These are phyloP conservation scores for Decorospora gaudefroyi DNA, from an alignment of 2,329 filamentous ascomycete genomes.

Conservation along the genomic window DNA sequence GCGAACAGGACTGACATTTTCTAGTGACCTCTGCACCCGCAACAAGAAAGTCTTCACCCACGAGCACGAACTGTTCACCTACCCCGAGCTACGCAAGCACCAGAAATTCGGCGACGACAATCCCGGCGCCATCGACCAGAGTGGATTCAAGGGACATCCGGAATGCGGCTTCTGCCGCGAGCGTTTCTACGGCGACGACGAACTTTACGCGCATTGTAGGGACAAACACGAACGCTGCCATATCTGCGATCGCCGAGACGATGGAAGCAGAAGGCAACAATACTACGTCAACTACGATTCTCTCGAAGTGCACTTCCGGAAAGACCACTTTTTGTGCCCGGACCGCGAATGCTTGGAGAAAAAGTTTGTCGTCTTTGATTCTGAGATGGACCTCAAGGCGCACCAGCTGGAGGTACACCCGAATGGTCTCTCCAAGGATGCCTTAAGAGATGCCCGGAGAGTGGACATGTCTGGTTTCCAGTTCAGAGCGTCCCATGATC, in stretches of 20 bases:
- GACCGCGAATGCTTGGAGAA: slow-evolving; percentile 91
- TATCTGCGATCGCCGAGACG: slow-evolving; percentile 76
- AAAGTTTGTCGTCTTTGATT: slow-evolving; percentile 96
- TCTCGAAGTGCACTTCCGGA: slow-evolving; percentile 82
- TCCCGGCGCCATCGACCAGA: slow-evolving; percentile 87
- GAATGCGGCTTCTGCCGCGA: slow-evolving; percentile 90
- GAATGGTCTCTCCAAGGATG: slow-evolving; percentile 77
- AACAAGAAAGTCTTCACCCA: slow-evolving; percentile 99
- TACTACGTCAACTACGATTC: slow-evolving; percentile 90
- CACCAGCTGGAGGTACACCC: slow-evolving; percentile 87
- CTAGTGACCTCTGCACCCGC: slow-evolving; percentile 79
- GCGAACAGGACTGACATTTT: slow-evolving; percentile 9
- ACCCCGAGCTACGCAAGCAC: slow-evolving; percentile 79
- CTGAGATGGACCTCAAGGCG: slow-evolving; percentile 91
- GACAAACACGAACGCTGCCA: slow-evolving; percentile 95
- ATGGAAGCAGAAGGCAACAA: slow-evolving; percentile 68
- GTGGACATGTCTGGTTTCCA: slow-evolving; percentile 91
- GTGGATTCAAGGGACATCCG: slow-evolving; percentile 93
- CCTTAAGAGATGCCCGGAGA: slow-evolving; percentile 76
- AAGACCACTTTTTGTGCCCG: slow-evolving; percentile 82
- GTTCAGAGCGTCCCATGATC: slow-evolving; percentile 71
- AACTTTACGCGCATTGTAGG: slow-evolving; percentile 89
- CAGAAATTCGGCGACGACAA: slow-evolving; percentile 90
- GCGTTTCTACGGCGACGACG: slow-evolving; percentile 94
- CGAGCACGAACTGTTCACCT: slow-evolving; percentile 90